Evolutionary conservation across 2,329 filamentous ascomycete genomes (phyloP).

Genomic region (Xylariaceae sp.): DNA sequence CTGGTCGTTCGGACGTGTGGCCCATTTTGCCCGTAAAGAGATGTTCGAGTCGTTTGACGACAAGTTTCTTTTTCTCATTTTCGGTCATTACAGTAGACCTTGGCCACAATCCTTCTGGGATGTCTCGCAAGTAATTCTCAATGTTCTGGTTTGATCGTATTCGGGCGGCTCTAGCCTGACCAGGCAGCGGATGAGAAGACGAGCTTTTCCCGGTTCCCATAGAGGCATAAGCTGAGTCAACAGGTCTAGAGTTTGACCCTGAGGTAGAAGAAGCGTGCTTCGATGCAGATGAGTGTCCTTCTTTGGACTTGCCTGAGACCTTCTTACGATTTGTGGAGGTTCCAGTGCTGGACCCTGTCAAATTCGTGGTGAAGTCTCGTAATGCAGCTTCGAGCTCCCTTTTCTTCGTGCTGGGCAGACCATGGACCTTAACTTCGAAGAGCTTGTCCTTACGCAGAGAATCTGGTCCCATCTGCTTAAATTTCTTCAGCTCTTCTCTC

Average conservation of each 20-base stretch:
- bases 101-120: slow-evolving; percentile 63
- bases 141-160: slow-evolving; percentile 55
- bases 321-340: slow-evolving; percentile 41
- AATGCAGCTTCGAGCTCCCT: slow-evolving; percentile 70
- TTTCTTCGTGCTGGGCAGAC: slow-evolving; percentile 66
- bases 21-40: slow-evolving; percentile 69
- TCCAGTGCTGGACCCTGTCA: slow-evolving; percentile 47
- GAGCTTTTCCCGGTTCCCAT: slow-evolving; percentile 51
- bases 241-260: slow-evolving; percentile 47
- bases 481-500: slow-evolving; percentile 66
- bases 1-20: slow-evolving; percentile 34
- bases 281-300: slow-evolving; percentile 42
- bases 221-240: slow-evolving; percentile 65
- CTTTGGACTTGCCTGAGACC: slow-evolving; percentile 36
- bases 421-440: slow-evolving; percentile 77
- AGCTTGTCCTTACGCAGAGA: slow-evolving; percentile 69
- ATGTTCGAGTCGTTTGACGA: slow-evolving; percentile 72
- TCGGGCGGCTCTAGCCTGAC: slow-evolving; percentile 31
- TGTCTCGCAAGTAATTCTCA: slow-evolving; percentile 65
- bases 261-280: slow-evolving; percentile 52
- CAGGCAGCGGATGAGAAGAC: slow-evolving; percentile 36
- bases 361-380: slow-evolving; percentile 61
- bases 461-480: slow-evolving; percentile 61
- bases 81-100: slow-evolving; percentile 60
- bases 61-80: slow-evolving; percentile 67